Conservation (phyloP, 495 filamentous ascomycete species). For the Talaromyces ruber region DNA sequence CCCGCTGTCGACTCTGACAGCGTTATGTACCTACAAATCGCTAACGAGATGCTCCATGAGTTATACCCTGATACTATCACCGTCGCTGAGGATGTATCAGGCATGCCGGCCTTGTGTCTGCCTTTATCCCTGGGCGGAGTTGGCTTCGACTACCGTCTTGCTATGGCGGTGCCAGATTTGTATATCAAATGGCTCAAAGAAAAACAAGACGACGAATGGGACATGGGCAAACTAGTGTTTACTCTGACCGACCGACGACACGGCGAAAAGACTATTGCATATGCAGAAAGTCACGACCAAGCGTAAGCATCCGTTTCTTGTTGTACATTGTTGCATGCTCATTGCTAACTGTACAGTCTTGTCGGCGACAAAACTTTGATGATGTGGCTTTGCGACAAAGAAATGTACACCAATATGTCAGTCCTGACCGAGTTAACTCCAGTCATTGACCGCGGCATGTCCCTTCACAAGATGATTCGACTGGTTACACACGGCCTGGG, state of each 20-base stretch:
- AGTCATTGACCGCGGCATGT: conserved; percentile 83
- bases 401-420: conserved; percentile 98
- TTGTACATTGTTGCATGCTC: not conserved
- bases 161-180: conserved; percentile 97
- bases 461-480: conserved; percentile 94
- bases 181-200: conserved; percentile 99
- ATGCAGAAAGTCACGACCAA: conserved; percentile 95
- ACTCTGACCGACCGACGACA: conserved; percentile 88
- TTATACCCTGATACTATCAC: conserved; percentile 83
- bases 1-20: conserved; percentile 88
- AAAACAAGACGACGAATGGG: conserved; percentile 85
- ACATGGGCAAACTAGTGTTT: conserved; percentile 74
- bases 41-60: conserved; percentile 90
- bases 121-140: conserved; percentile 78
- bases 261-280: conserved; percentile 97
- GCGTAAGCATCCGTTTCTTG: conserved; percentile 56
- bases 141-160: conserved; percentile 94
- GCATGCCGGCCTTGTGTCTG: conserved; percentile 92
- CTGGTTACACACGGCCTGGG: conserved; percentile 90
- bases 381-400: conserved; percentile 96
- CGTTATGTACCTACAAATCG: conserved; percentile 90
- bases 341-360: conserved; percentile 51
- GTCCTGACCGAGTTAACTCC: conserved; percentile 72
- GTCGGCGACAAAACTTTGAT: conserved; percentile 94
- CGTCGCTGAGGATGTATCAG: conserved; percentile 94